Evolutionary conservation across 1,139 yeast genomes (phyloP).

Genomic region (Taphrina populina): DNA sequence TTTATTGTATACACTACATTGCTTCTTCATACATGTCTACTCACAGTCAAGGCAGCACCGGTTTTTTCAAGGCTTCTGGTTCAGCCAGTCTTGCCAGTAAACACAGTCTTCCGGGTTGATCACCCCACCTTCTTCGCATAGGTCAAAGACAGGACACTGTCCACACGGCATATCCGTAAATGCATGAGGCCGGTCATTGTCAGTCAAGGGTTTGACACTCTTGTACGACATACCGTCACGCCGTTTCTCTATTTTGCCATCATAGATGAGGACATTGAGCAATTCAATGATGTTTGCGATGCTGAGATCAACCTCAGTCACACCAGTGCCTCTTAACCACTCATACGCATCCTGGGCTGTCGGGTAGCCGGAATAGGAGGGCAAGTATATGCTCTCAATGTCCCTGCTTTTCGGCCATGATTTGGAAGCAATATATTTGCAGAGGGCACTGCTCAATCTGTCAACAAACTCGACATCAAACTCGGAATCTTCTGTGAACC

Average conservation of each 20-base stretch:
- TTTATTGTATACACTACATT: neutral
- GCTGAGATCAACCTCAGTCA: slow-evolving; percentile 73
- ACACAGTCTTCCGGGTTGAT: slow-evolving; percentile 46
- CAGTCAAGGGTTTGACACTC: slow-evolving; percentile 43
- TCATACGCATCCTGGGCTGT: slow-evolving; percentile 69
- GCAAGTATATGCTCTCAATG: slow-evolving; percentile 47
- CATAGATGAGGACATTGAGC: slow-evolving; percentile 84
- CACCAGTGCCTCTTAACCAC: slow-evolving; percentile 67
- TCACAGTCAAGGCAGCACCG: no score
- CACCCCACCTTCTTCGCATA: slow-evolving; percentile 44
- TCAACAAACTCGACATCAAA: slow-evolving; percentile 91
- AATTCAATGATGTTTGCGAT: slow-evolving; percentile 72
- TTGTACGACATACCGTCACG: slow-evolving; percentile 49
- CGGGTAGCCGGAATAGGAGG: slow-evolving; percentile 58
- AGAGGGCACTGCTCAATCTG: slow-evolving; percentile 73
- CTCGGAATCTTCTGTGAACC: slow-evolving; percentile 97
- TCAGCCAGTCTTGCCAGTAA: slow-evolving; percentile 46
- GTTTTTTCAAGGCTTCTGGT: neutral
- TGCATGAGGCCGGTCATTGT: slow-evolving; percentile 43
- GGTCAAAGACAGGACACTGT: slow-evolving; percentile 43
- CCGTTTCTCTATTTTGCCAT: slow-evolving; percentile 74
- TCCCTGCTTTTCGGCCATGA: slow-evolving; percentile 33
- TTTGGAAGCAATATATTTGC: slow-evolving; percentile 78
- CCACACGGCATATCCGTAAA: slow-evolving; percentile 47
- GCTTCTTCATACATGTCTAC: no score